Evolutionary conservation across 78 protist genomes (phyloP), one percentile per base, ranked within the genome.

Genomic region (Planoprotostelium fungivorum): DNA sequence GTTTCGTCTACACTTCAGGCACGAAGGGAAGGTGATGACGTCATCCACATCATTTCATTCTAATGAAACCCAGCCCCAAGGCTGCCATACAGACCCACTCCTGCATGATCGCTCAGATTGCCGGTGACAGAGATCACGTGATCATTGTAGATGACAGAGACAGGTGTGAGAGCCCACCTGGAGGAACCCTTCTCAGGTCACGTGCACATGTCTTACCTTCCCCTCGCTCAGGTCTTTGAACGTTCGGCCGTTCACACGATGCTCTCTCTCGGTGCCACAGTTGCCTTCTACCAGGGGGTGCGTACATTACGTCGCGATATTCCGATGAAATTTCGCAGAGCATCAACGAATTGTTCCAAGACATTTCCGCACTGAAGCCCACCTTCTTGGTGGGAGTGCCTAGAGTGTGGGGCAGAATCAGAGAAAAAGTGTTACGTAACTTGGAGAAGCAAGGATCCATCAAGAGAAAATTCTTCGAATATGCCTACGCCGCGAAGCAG

Each of bases 141-240:
- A 0, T 88, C 38, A 88, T 94, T 16, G 37, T 90, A 29, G 91
- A 94, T 88, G 29, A 35, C 10, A 83, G 29, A 35, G 0, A 5
- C 86, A 31, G 37, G 29, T 28, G 36, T 88, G 31, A 25, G 34
- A 83, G 38, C 34, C 31, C 29, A 35, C 63, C 87, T 37, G 31
- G 16, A 31, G 1, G 31, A 16, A 88, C 36, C 29, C 86, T 37
- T 88, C 35, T 38, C 86, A 0, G 94, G 88, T 23, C 95, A 96
- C 86, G 90, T 86, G 29, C 91, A 94, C 86, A 83, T 97, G 85
- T 90, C 97, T 31, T 98, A 96, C 91, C 93, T 98, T 35, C 99
- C 99, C 38, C 96, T 98, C 63, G 99, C 99, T 29, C 99, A 98
- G 92, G 91, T 97, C 38, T 89, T 98, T 35, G 99, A 97, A 92